Evolutionary conservation across 2,329 filamentous ascomycete species (phyloP), one percentile per base, ranked within the genome.

Genomic region (Exophiala sp.): DNA sequence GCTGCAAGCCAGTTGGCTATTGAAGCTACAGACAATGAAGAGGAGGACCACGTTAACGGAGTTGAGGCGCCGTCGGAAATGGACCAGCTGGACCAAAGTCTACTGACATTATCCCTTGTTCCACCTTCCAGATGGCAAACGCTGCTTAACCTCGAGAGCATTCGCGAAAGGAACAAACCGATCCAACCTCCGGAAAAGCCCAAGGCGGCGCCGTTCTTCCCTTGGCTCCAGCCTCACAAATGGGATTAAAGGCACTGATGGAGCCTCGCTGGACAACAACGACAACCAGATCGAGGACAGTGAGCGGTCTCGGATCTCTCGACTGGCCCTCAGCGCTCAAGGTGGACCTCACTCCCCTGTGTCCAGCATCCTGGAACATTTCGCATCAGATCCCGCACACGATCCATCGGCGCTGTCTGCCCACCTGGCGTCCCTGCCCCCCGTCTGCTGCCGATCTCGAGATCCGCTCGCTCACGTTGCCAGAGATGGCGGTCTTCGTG

Each of bases 191-290:
- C 90, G 13, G 96, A 96, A 70, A 79, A 82, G 5, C 93, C 93
- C 0, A 88, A 96, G 65, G 95, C 94, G 64, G 91, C 91, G 0
- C 94, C 93, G 0, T 97, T 97, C 75, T 97, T 97, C 74, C n/a
- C 75, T 97, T 2, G 88, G 89, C 14, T 63, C 66, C 23, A 49
- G 64, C 19, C 50, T 65, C 43, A 58, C 62, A 16, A 58, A 62
- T 18, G 48, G 57, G 4, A 21, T 11, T 14, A 48, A 46, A 11
- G 13, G 11, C 19, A 46, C 22, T 23, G 41, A 37, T n/a, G 16
- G 44, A 23, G 6, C 43, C n/a, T 34, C 50, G 49, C 11, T 27
- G 21, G 13, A 19, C 41, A 63, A 68, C 58, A 63, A 13, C 27
- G 62, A 2, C 64, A 67, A 30, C 22, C 22, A 9, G 19, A 62